phyloP scores from a whole-genome alignment of 2,329 filamentous ascomycete genomes.

The Fusarium neocosmosporiellum region DNA sequence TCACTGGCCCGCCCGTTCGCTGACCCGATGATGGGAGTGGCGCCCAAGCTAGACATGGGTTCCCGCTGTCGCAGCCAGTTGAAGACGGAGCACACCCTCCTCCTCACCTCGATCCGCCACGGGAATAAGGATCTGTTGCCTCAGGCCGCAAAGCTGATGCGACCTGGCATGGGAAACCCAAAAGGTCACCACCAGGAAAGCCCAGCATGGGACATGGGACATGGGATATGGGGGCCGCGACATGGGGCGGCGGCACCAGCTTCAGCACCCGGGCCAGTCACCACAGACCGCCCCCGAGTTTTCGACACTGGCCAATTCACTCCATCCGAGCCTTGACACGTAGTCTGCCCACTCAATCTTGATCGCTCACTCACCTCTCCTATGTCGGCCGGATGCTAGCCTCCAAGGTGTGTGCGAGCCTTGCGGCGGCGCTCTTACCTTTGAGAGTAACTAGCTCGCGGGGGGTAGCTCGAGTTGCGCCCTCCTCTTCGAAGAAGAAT shows the following conservation, averaged over 20 bases:
- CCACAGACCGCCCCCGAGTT: slow-evolving; percentile 36
- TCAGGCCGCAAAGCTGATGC: slow-evolving; percentile 39
- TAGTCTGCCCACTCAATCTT: slow-evolving; percentile 26
- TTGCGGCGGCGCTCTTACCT: slow-evolving; percentile 9
- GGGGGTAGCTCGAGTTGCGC: background rate
- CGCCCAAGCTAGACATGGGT: slow-evolving; percentile 39
- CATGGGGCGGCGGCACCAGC: slow-evolving; percentile 19
- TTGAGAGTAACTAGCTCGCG: slow-evolving; percentile 5
- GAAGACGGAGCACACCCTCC: slow-evolving; percentile 29
- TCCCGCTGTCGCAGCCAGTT: slow-evolving; percentile 37
- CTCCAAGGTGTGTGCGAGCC: slow-evolving; percentile 23
- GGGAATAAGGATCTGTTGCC: slow-evolving; percentile 40
- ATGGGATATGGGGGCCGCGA: slow-evolving; percentile 9
- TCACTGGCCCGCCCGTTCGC: slow-evolving; percentile 39
- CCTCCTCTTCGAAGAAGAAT: slow-evolving; percentile 10
- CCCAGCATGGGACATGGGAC: slow-evolving; percentile 17
- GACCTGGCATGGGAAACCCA: slow-evolving; percentile 40
- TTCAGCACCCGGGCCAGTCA: slow-evolving; percentile 26
- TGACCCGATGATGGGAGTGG: slow-evolving; percentile 46
- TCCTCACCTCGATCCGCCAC: slow-evolving; percentile 23
- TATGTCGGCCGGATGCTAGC: slow-evolving; percentile 35
- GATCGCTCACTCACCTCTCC: slow-evolving; percentile 11
- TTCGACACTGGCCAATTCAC: slow-evolving; percentile 26
- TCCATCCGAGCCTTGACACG: slow-evolving; percentile 30
- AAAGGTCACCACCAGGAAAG: slow-evolving; percentile 33